Conservation (phyloP, 2,329 filamentous ascomycete species). For the Penicillium sp. region DNA sequence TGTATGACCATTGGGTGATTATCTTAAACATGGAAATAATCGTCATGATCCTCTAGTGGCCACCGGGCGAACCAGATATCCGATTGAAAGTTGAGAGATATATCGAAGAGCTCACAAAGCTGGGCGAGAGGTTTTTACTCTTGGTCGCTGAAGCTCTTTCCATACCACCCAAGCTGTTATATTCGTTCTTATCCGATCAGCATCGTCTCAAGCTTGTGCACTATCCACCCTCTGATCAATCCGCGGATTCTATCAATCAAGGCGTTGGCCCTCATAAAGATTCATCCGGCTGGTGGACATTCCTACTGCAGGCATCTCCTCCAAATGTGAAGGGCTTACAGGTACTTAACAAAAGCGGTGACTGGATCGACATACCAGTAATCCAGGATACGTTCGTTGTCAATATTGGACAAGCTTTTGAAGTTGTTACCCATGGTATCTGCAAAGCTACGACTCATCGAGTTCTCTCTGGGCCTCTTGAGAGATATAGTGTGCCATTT, state of each 20-base stretch:
- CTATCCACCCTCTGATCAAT: slow-evolving; percentile 49
- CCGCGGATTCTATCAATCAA: slow-evolving; percentile 39
- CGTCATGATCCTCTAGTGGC: slow-evolving; percentile 45
- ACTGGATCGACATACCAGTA: slow-evolving; percentile 47
- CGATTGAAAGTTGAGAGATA: slow-evolving; percentile 52
- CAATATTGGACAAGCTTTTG: slow-evolving; percentile 50
- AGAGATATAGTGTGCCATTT: slow-evolving; percentile 48
- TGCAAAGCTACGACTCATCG: slow-evolving; percentile 50
- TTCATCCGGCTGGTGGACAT: slow-evolving; percentile 68
- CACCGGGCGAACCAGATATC: slow-evolving; percentile 38
- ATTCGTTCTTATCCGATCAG: slow-evolving; percentile 59
- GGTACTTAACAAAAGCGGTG: slow-evolving; percentile 46
- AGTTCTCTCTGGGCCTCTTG: slow-evolving; percentile 49
- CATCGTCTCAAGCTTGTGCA: slow-evolving; percentile 64
- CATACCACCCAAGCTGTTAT: slow-evolving; percentile 54
- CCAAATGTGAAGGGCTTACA: slow-evolving; percentile 52
- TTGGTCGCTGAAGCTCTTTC: slow-evolving; percentile 61
- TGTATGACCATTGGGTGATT: background rate
- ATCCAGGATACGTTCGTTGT: slow-evolving; percentile 48
- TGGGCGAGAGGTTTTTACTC: slow-evolving; percentile 60
- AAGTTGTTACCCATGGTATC: slow-evolving; percentile 49
- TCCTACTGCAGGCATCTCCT: slow-evolving; percentile 63
- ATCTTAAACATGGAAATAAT: background rate
- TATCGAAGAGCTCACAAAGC: slow-evolving; percentile 54
- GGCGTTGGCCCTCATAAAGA: slow-evolving; percentile 67